These are phyloP conservation scores for Flammula alnicola DNA, from an alignment of 1,284 basidiomycete genomes.

Conservation along the genomic window DNA sequence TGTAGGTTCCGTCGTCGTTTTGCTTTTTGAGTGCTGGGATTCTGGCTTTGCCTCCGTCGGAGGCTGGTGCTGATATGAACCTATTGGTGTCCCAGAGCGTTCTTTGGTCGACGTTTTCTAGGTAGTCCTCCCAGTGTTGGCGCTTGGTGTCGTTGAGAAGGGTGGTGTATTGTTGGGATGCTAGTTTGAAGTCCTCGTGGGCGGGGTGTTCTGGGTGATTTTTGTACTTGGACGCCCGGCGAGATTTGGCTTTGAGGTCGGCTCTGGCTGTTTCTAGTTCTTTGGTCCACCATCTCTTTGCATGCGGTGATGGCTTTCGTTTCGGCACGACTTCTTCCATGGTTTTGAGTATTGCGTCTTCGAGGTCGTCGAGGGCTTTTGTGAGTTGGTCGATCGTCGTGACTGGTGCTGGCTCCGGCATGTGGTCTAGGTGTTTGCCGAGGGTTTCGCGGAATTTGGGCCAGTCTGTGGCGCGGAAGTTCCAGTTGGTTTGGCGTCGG, in stretches of 20 bases:
- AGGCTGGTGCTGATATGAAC: constrained; percentile 29
- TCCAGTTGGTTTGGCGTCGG: background rate
- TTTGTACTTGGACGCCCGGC: too few species aligned
- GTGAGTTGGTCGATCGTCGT: constrained; percentile 30
- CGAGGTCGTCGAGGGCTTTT: constrained; percentile 17
- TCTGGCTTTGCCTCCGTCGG: constrained; percentile 35
- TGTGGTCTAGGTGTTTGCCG: constrained; percentile 8
- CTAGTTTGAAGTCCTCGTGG: too few species aligned
- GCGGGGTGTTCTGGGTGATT: too few species aligned
- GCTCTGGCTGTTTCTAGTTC: too few species aligned
- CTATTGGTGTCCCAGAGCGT: constrained; percentile 40
- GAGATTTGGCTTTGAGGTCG: too few species aligned
- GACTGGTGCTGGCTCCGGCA: background rate
- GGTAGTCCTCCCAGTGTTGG: constrained; percentile 40
- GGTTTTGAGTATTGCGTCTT: too few species aligned
- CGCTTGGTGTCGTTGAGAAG: constrained; percentile 31
- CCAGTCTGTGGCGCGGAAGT: constrained; percentile 32
- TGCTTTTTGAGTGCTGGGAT: constrained; percentile 34
- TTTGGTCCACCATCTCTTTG: too few species aligned
- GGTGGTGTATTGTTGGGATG: too few species aligned
- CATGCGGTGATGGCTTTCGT: too few species aligned
- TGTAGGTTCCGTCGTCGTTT: background rate
- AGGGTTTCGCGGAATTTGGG: constrained; percentile 21
- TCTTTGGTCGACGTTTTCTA: constrained; percentile 30
- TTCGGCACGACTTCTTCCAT: too few species aligned